Base-by-base conservation (phyloP, 257 asterid species). In the Osmanthus fragrans region DNA sequence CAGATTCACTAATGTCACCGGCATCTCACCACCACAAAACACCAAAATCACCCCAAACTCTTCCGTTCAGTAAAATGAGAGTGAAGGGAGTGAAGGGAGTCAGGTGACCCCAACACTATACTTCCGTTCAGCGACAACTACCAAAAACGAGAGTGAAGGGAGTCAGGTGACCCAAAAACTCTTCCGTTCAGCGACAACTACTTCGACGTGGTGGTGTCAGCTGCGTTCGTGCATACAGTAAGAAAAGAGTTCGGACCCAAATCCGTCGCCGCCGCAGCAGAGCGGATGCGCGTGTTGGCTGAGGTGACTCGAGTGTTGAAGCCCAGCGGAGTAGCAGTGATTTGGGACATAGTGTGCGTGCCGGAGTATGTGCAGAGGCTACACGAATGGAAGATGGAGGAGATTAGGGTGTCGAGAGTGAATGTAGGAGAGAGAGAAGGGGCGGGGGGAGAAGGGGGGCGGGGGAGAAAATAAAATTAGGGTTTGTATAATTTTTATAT, bases 151-250 rank as follows among this genome's bases (percentile, higher is more conserved):
- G n/a, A n/a, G n/a, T n/a, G n/a, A n/a, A n/a, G n/a, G n/a, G n/a
- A n/a, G n/a, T n/a, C 92, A 0, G 98, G 98, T 3, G 97, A 94
- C 83, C 97, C 98, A 0, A 71, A 96, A 60, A 89, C 88, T 25
- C 88, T 94, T 9, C 98, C 98, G 8, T 94, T 94, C 83, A 82
- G 79, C 71, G 97, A 94, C 76, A 84, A 86, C 49, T 92, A 84
- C 87, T 94, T 94, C 82, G 97, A 94, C 82, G 98, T 92, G 84
- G 97, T 94, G 86, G 97, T 90, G n/a, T 94, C 98, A 54, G 97
- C 97, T 9, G 92, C 77, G 54, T 94, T 94, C 84, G 90, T 94
- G 54, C 98, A 92, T 90, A 90, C 85, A 66, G 97, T 94, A 45
- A 97, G 98, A 74, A 92, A 90, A 81, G 97, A 94, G 87, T 88